Evolutionary conservation across 768 basidiomycete species (phyloP), one percentile per base, ranked within the genome.

Genomic region (Psilocybe subaeruginosa): DNA sequence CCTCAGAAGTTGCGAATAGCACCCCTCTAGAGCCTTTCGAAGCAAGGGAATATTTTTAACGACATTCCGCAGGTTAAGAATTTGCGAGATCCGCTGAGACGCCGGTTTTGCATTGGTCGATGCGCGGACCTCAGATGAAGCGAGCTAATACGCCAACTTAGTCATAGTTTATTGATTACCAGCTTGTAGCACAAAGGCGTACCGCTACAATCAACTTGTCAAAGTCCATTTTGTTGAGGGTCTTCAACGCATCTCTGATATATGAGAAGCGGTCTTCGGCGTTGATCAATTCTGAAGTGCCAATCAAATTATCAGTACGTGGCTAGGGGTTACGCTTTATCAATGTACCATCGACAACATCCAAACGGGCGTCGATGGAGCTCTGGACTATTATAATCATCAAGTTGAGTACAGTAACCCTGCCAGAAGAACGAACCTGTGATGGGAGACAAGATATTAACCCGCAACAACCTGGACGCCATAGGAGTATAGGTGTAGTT

Each of bases 401-500:
- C 57, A 55, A 54, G 64, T 39, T 58, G 37, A 23, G 23, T 23
- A 23, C 23, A 35, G 57, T n/a, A 23, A 37, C 6, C 23, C 54
- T 43, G 29, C 58, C 52, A 41, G 35, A n/a, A 45, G 23, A 11
- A 47, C 68, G 48, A 67, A 88, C 93, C 82, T 54, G 89, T 92
- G 31, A 91, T 79, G 0, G 95, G 95, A 11, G 95, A 89, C 12
- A 97, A 79, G 37, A 98, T 81, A 61, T 88, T 95, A 17, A 88
- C 84, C 54, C 92, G 83, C 43, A 98, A 74, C 41, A 96, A 81
- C 7, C 97, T 83, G 2, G 87, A 76, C 1, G 90, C 97, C 95
- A 98, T 98, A 0, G 95, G 88, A 0, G 96, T 98, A 67, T 82
- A 92, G 0, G 93, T 95, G 62, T 91, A 81, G 68, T 98, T 92